Evolutionary conservation across 2,329 filamentous ascomycete genomes (phyloP).

Genomic region (Niveomyces coronatus): DNA sequence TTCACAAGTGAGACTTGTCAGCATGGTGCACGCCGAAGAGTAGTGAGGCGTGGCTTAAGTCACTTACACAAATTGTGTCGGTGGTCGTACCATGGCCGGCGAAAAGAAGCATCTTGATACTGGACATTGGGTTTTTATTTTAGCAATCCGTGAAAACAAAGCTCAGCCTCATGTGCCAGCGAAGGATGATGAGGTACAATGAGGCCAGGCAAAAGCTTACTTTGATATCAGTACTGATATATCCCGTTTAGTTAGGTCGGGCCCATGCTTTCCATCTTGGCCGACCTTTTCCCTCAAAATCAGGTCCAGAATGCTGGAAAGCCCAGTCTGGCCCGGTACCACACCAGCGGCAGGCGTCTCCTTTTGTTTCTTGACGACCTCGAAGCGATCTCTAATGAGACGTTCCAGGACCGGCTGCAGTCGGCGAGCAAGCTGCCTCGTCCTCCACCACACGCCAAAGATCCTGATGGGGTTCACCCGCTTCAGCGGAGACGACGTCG

Average conservation of each 20-base stretch:
- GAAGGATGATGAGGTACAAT: too few relatives aligned
- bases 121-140: too few relatives aligned
- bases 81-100: slow-evolving; percentile 19
- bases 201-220: too few relatives aligned
- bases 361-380: not conserved
- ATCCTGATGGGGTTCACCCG: not conserved
- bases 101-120: slow-evolving; percentile 17
- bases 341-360: too few relatives aligned
- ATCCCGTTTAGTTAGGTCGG: not conserved
- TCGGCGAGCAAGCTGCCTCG: not conserved
- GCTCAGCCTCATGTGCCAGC: too few relatives aligned
- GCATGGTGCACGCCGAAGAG: too few relatives aligned
- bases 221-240: not conserved
- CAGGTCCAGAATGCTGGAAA: not conserved
- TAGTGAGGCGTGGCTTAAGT: too few relatives aligned
- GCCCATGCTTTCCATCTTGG: not conserved
- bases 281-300: not conserved
- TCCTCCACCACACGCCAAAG: not conserved
- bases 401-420: not conserved
- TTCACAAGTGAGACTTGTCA: too few relatives aligned
- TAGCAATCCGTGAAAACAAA: too few relatives aligned
- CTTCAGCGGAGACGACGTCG: too few relatives aligned
- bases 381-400: not conserved
- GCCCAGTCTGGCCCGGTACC: not conserved
- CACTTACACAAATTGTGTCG: slow-evolving; percentile 13